These are phyloP conservation scores for Salicornia ramosissima DNA, from an alignment of 148 eudicot genomes.

Conservation along the genomic window DNA sequence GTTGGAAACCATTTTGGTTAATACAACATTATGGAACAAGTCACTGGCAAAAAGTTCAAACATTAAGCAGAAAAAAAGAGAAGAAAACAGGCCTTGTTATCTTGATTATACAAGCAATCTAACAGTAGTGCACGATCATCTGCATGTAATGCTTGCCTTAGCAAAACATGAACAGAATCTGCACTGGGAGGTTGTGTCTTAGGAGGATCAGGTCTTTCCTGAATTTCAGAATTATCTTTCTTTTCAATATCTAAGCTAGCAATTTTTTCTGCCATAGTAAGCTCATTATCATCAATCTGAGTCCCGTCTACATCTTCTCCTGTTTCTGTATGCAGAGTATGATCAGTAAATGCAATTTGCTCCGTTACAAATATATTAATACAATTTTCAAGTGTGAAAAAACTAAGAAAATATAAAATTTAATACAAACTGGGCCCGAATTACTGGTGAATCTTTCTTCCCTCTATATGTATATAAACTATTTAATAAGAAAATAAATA, in stretches of 20 bases:
- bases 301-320: conserved; percentile 42
- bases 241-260: conserved; percentile 53
- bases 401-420: not conserved
- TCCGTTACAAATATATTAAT: not conserved
- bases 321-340: conserved; percentile 26
- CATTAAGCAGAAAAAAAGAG: not conserved
- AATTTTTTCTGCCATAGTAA: conserved; percentile 93
- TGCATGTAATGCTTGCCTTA: conserved; percentile 88
- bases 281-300: conserved; percentile 61
- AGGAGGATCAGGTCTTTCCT: conserved; percentile 35
- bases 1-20: conserved; percentile 7
- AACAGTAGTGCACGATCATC: conserved; percentile 74
- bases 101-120: conserved; percentile 78
- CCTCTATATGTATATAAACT: not conserved
- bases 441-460: not conserved
- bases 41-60: not conserved
- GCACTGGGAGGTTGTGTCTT: conserved; percentile 71
- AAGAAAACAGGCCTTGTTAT: conserved; percentile 53
- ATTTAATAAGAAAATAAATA: too few relatives aligned
- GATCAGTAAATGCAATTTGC: not conserved
- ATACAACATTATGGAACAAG: not conserved
- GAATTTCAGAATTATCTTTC: conserved; percentile 25
- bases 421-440: not conserved
- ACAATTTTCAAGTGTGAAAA: not conserved
- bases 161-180: conserved; percentile 76